Conservation (phyloP, 305 asterid species). For the Ilex paraguariensis region DNA sequence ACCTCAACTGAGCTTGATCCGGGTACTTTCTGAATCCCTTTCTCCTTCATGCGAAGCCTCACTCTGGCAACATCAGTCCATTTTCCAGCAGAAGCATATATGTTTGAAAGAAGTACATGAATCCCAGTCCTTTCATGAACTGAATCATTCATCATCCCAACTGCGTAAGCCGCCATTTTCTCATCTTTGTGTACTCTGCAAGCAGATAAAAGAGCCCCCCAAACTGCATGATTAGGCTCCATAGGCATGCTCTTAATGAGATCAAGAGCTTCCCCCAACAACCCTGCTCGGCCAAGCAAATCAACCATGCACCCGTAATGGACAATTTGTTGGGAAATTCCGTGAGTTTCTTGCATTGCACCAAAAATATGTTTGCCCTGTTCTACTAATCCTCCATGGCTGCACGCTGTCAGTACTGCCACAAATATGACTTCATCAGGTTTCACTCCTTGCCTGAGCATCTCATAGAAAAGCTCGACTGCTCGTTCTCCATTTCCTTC, state of each 20-base stretch:
- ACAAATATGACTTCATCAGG: slow-evolving; percentile 46
- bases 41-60: slow-evolving; percentile 41
- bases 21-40: slow-evolving; percentile 38
- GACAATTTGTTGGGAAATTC: slow-evolving; percentile 31
- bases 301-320: slow-evolving; percentile 56
- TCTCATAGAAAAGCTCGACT: slow-evolving; percentile 34
- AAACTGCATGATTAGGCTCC: slow-evolving; percentile 39
- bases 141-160: slow-evolving; percentile 18
- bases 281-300: slow-evolving; percentile 53
- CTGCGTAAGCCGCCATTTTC: slow-evolving; percentile 26
- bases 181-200: slow-evolving; percentile 38
- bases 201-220: slow-evolving; percentile 43
- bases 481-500: slow-evolving; percentile 48
- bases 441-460: slow-evolving; percentile 25
- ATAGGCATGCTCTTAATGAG: slow-evolving; percentile 37
- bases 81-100: slow-evolving; percentile 43
- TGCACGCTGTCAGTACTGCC: slow-evolving; percentile 48
- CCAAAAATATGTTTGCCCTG: slow-evolving; percentile 38
- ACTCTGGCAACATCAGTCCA: slow-evolving; percentile 49
- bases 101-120: slow-evolving; percentile 45
- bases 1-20: slow-evolving; percentile 52
- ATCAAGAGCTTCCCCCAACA: slow-evolving; percentile 33
- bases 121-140: slow-evolving; percentile 30
- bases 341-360: slow-evolving; percentile 28
- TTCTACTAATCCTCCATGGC: slow-evolving; percentile 44